A percentile compares a stretch with the other conserved stretches of the same genome.
phyloP scores from a whole-genome alignment of 2,329 filamentous ascomycete species.

The Didymellaceae sp. region DNA sequence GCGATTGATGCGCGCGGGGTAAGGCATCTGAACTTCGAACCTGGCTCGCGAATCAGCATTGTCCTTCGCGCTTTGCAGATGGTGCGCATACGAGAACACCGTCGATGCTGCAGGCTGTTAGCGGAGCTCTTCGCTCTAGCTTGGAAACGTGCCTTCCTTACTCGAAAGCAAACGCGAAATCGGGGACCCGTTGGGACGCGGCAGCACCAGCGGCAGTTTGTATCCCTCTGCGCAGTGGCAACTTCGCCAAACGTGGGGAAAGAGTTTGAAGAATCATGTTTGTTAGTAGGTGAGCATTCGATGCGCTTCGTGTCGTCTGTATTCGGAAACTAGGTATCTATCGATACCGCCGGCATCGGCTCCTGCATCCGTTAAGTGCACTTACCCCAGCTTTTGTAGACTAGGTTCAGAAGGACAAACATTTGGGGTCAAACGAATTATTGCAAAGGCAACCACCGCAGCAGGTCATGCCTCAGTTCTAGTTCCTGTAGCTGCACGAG shows the following conservation, averaged over 20 bases:
- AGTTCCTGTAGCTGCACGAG: too few species aligned
- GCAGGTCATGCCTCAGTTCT: too few species aligned
- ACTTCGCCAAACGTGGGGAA: neutral
- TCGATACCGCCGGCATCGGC: too few species aligned
- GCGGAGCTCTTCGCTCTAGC: constrained; percentile 17
- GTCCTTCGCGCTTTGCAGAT: neutral
- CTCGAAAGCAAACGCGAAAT: constrained; percentile 65
- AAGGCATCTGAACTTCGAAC: constrained; percentile 76
- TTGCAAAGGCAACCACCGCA: too few species aligned
- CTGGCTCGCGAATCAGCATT: neutral
- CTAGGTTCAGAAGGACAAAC: too few species aligned
- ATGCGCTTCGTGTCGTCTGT: neutral
- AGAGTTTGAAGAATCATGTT: constrained; percentile 6
- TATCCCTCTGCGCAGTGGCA: constrained; percentile 29
- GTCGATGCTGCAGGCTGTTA: constrained; percentile 71
- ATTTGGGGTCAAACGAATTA: too few species aligned
- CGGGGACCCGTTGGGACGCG: constrained; percentile 37
- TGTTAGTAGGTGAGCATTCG: neutral
- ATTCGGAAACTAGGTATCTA: neutral
- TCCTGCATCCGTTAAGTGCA: neutral
- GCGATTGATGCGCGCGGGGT: constrained; percentile 75
- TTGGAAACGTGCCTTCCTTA: constrained; percentile 44
- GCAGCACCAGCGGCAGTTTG: constrained; percentile 35
- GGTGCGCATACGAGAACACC: constrained; percentile 79
- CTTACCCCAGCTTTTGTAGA: too few species aligned